Evolutionary conservation across 2,329 filamentous ascomycete species (phyloP), one percentile per base, ranked within the genome.

Genomic region (Apiospora kogelbergensis): DNA sequence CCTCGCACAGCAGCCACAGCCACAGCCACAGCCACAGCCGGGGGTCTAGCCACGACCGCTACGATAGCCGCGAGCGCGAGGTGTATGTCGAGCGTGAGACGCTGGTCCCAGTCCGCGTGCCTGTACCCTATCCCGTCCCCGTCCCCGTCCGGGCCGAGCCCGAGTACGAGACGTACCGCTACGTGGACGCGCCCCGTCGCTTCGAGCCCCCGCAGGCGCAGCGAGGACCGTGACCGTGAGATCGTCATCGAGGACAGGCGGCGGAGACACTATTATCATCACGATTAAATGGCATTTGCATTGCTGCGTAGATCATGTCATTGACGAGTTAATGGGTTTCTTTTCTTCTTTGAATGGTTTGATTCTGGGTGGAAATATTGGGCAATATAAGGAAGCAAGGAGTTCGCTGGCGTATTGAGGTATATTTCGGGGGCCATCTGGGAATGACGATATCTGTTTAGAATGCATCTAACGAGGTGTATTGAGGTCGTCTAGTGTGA

Each of bases 11-110:
- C 44, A 69, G 68, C 45, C 60, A 68, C n/a, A 73, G 70, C 70
- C 33, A 33, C n/a, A n/a, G n/a, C n/a, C 75, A 72, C 65, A 71
- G 75, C 48, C 68, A 69, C 66, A 71, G 69, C 70, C 71, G 76
- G 67, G 77, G 76, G 70, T 74, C 76, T 15, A 76, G 75, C 65
- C 77, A 76, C 70, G 68, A 66, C 40, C 63, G 70, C 46, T 70
- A 71, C 65, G 69, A 70, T 63, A 73, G 71, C 63, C 74, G 78
- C 17, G 81, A 85, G 63, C 78, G 78, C 42, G 85, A 88, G 74
- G 80, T 86, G 65, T 81, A 84, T 74, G 82, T 88, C 70, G 85
- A 88, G 78, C 81, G 85, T 33, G 86, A 88, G 74, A 80, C 81
- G 66, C 72, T 84, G 64, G 79, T 86, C 20, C 84, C 83, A 44